Percentiles rank a stretch among this genome's conserved stretches.
These are phyloP conservation scores for Cystobasidiaceae sp. DNA, from an alignment of 1,284 basidiomycete genomes.

Conservation along the genomic window DNA sequence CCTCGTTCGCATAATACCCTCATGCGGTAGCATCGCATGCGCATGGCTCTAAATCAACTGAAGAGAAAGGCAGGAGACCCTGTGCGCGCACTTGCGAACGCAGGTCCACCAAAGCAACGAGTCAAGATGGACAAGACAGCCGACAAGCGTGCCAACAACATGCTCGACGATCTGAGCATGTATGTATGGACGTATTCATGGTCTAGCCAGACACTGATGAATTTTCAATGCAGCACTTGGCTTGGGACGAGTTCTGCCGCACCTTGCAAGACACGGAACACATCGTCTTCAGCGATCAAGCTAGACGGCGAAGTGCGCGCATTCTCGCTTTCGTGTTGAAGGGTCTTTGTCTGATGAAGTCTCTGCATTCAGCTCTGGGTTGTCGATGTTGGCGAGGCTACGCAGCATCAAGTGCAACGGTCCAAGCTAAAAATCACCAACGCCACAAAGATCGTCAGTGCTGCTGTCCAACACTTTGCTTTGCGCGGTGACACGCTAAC, in stretches of 20 bases:
- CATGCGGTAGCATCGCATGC: slow-evolving; percentile 9
- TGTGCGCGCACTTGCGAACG: too few relatives aligned
- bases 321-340: too few relatives aligned
- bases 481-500: too few relatives aligned
- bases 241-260: slow-evolving; percentile 40
- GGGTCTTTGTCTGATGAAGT: too few relatives aligned
- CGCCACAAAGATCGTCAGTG: slow-evolving; percentile 56
- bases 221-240: slow-evolving; percentile 32
- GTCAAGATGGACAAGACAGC: too few relatives aligned
- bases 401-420: slow-evolving; percentile 69
- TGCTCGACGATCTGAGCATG: slow-evolving; percentile 19
- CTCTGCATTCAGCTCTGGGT: slow-evolving; percentile 50
- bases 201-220: too few relatives aligned
- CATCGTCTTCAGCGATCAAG: slow-evolving; percentile 35
- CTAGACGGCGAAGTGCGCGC: slow-evolving; percentile 34
- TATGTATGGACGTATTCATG: too few relatives aligned
- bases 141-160: too few relatives aligned
- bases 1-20: background rate
- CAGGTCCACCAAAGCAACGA: too few relatives aligned
- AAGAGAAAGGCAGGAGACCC: too few relatives aligned
- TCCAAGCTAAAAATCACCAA: slow-evolving; percentile 57
- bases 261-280: slow-evolving; percentile 36
- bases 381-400: slow-evolving; percentile 83
- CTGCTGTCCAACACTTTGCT: too few relatives aligned
- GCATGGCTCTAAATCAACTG: slow-evolving; percentile 6